A percentile compares a stretch with the other conserved stretches of the same genome.
Evolutionary conservation across 139 green algal species (phyloP).

Genomic region (Micromonas commoda): DNA sequence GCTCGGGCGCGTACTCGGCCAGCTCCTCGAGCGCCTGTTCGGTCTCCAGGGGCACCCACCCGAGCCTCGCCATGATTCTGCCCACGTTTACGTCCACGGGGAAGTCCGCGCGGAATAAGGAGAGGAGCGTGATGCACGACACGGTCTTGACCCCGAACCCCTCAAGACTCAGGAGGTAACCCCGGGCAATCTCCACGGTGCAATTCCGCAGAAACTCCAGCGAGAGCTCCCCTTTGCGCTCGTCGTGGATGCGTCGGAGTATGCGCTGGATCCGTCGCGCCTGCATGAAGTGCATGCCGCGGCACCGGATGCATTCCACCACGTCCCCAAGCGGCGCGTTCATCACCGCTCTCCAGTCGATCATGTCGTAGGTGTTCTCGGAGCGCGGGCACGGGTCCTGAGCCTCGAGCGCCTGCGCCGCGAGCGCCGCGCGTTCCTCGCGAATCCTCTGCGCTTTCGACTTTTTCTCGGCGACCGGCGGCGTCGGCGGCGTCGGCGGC

Average conservation of each 20-base stretch:
- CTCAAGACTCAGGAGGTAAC: constrained; percentile 47
- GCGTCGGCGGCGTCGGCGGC: too few species aligned
- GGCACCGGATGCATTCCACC: constrained; percentile 29
- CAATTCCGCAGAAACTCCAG: constrained; percentile 62
- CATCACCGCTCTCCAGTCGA: constrained; percentile 34
- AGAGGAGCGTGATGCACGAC: constrained; percentile 60
- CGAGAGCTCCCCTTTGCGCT: constrained; percentile 36
- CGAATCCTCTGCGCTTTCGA: neutral
- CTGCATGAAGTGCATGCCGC: constrained; percentile 44
- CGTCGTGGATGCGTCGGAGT: constrained; percentile 15
- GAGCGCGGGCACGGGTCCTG: neutral
- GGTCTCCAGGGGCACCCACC: constrained; percentile 55
- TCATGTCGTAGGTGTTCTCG: neutral
- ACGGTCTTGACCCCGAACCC: constrained; percentile 63
- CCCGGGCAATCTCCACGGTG: constrained; percentile 15
- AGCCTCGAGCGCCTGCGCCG: neutral
- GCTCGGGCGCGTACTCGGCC: constrained; percentile 64
- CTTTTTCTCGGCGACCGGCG: neutral
- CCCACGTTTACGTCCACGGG: constrained; percentile 71
- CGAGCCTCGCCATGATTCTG: constrained; percentile 59
- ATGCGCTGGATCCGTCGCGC: constrained; percentile 39
- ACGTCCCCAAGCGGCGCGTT: constrained; percentile 37
- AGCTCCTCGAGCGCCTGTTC: constrained; percentile 51
- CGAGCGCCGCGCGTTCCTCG: neutral
- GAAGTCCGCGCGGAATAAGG: constrained; percentile 50